phyloP scores from a whole-genome alignment of 768 basidiomycete genomes.

The Termitomyces sp. region DNA sequence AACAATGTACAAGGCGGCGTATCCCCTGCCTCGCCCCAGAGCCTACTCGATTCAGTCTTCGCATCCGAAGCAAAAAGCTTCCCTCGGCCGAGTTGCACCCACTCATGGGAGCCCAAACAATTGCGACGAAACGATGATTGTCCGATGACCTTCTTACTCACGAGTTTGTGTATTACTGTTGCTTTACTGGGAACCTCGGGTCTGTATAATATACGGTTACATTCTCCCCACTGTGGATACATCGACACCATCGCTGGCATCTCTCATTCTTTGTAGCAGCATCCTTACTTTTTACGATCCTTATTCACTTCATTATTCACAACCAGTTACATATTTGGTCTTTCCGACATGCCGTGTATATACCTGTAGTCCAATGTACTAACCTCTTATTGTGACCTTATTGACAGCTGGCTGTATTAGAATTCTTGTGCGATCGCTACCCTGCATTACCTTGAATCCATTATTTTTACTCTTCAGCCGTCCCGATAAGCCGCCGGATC shows the following conservation, averaged over 20 bases:
- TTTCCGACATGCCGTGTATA: neutral
- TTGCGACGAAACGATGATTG: slow-evolving; percentile 5
- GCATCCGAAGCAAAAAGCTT: slow-evolving; percentile 12
- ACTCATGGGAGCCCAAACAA: slow-evolving; percentile 6
- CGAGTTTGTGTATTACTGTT: neutral
- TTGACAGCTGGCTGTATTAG: neutral
- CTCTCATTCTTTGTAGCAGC: neutral
- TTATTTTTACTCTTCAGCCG: neutral
- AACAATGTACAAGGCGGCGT: slow-evolving; percentile 7
- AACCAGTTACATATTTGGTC: neutral
- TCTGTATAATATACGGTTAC: slow-evolving; percentile 9
- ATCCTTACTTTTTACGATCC: neutral
- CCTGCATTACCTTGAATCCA: neutral
- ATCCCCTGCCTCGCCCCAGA: slow-evolving; percentile 4
- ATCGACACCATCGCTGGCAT: neutral
- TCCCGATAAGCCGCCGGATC: slow-evolving; percentile 2
- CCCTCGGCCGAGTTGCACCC: slow-evolving; percentile 15
- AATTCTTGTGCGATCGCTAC: neutral
- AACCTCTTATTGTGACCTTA: neutral
- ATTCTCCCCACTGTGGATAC: slow-evolving; percentile 2
- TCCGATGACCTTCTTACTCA: neutral
- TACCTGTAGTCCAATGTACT: neutral
- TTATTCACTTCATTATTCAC: neutral
- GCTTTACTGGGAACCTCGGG: neutral
- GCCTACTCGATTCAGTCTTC: slow-evolving; percentile 14